These are phyloP conservation scores for Calocybe indica DNA, from an alignment of 768 basidiomycete species.

Conservation along the genomic window DNA sequence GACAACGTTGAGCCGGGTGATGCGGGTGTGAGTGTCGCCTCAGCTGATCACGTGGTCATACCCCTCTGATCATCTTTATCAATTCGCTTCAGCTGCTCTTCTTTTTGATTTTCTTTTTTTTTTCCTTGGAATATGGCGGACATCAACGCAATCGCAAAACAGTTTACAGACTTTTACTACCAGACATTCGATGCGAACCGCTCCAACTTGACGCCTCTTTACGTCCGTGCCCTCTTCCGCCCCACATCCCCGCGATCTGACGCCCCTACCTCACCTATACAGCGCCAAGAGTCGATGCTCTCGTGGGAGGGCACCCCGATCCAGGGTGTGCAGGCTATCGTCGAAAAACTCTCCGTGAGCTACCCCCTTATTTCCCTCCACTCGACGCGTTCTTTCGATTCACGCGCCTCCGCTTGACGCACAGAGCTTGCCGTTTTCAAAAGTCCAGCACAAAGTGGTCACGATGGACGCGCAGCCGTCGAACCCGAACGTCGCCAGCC, in stretches of 20 bases:
- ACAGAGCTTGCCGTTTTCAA: conserved; percentile 77
- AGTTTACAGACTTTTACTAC: conserved; percentile 86
- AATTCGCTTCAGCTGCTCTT: conserved; percentile 7
- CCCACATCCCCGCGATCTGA: conserved; percentile 8
- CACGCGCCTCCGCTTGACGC: not conserved
- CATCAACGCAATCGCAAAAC: conserved; percentile 65
- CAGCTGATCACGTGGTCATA: conserved; percentile 11
- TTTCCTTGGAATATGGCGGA: conserved; percentile 53
- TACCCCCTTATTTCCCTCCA: not conserved
- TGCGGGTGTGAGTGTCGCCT: not conserved
- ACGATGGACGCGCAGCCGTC: conserved; percentile 91
- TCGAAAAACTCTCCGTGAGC: conserved; percentile 68
- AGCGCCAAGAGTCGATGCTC: conserved; percentile 84
- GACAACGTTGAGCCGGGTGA: too few species aligned
- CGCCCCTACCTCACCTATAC: conserved; percentile 22
- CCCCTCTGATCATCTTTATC: conserved; percentile 6
- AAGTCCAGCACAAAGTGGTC: conserved; percentile 73
- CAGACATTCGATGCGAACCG: conserved; percentile 65
- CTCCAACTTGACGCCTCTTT: conserved; percentile 50
- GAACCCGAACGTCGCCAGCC: conserved; percentile 42
- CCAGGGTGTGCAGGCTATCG: conserved; percentile 49
- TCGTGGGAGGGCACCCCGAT: conserved; percentile 66
- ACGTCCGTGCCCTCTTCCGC: conserved; percentile 50
- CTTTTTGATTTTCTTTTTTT: conserved; percentile 7
- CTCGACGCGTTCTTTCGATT: not conserved